Percentiles rank a stretch among this genome's conserved stretches.
These are phyloP conservation scores for Diaporthe capsici DNA, from an alignment of 2,329 filamentous ascomycete species.

Conservation along the genomic window DNA sequence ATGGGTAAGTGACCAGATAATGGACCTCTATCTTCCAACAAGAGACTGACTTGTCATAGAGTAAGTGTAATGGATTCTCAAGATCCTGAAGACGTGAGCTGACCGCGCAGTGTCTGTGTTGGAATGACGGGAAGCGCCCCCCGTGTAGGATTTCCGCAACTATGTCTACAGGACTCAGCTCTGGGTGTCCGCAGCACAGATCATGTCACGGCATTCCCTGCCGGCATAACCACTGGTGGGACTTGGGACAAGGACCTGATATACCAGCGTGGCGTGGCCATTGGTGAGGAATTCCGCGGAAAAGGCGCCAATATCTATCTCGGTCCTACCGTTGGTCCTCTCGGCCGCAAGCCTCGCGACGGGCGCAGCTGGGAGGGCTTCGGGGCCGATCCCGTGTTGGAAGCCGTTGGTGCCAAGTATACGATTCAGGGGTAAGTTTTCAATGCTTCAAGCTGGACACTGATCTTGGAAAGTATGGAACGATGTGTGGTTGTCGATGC, in stretches of 20 bases:
- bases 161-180: slow-evolving; percentile 81
- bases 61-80: slow-evolving; percentile 42
- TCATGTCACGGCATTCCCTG: slow-evolving; percentile 82
- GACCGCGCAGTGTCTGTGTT: slow-evolving; percentile 70
- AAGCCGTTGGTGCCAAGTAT: slow-evolving; percentile 79
- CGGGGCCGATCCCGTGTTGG: slow-evolving; percentile 77
- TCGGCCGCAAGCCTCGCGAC: slow-evolving; percentile 80
- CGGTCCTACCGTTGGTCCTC: slow-evolving; percentile 78
- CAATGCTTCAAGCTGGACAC: too few relatives aligned
- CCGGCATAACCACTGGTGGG: slow-evolving; percentile 82
- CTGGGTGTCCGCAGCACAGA: slow-evolving; percentile 81
- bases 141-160: slow-evolving; percentile 78
- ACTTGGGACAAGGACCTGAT: slow-evolving; percentile 83
- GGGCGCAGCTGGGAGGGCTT: slow-evolving; percentile 85
- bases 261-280: slow-evolving; percentile 75
- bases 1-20: slow-evolving; percentile 68
- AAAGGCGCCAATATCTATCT: slow-evolving; percentile 82
- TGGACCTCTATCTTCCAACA: background rate
- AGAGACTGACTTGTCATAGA: slow-evolving; percentile 42
- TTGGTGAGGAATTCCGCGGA: slow-evolving; percentile 79
- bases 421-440: slow-evolving; percentile 74
- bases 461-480: background rate
- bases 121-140: slow-evolving; percentile 82
- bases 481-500: background rate
- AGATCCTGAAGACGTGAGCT: slow-evolving; percentile 18